Evolutionary conservation across 139 green algal species (phyloP), one percentile per base, ranked within the genome.

Genomic region (Limnomonas spitsbergensis): DNA sequence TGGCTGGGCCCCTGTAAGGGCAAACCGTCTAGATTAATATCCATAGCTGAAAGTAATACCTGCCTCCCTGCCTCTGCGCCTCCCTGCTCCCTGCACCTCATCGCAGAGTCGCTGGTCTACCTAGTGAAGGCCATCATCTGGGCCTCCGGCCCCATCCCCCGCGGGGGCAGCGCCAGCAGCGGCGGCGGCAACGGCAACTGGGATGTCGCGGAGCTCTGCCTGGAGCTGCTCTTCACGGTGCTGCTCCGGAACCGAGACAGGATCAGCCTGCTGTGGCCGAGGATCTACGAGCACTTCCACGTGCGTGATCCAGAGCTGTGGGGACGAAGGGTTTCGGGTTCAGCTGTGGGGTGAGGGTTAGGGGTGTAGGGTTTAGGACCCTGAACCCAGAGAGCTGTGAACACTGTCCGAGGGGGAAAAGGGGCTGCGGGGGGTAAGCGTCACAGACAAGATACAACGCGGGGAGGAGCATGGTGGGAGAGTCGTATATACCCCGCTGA

Each of bases 241-340:
- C 88, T 94, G 61, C 80, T 98, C 75, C 87, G 92, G 68, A 98
- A 98, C 85, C 81, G 94, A 0, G 95, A 98, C 79, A 89, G 95
- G 37, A 86, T 96, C 76, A 78, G 78, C 24, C 81, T 94, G 53
- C 85, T 98, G 42, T 98, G 95, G 94, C 90, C 91, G 7, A 81
- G 86, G 4, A 84, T 96, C 53, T 91, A 93, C 53, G 92, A 95
- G 20, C 84, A 93, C 69, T 88, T 94, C 40, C 72, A 92, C 68
- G 88, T 79, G 14, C 14, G 47, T 61, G 20, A 61, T 61, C n/a
- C n/a, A n/a, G n/a, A 61, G 14, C n/a, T n/a, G n/a, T n/a, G n/a
- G n/a, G n/a, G n/a, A n/a, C n/a, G 47, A 9, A 56, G 47, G 47
- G 9, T 56, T 56, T 56, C 9, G 9, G 9, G 9, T 56, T 9